These are phyloP conservation scores for Hyphodiscus sp. DNA, from an alignment of 2,329 filamentous ascomycete species.

Conservation along the genomic window DNA sequence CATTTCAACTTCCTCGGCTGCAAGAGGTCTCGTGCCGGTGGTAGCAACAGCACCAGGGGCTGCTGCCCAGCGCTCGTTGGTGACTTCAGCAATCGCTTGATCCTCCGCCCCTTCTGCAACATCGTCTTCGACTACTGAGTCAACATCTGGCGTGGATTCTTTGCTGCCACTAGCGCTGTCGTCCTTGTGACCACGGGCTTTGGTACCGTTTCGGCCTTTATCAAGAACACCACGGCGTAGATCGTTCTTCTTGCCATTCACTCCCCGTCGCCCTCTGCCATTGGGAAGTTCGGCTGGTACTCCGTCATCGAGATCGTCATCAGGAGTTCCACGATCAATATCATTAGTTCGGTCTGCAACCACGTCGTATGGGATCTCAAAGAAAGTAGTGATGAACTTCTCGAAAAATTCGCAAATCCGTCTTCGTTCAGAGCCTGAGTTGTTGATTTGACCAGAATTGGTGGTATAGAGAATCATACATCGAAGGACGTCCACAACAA, in stretches of 20 bases:
- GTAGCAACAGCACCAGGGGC: constrained; percentile 50
- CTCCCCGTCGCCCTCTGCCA: constrained; percentile 55
- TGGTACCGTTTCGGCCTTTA: constrained; percentile 63
- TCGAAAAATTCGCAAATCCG: constrained; percentile 71
- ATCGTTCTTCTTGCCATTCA: constrained; percentile 67
- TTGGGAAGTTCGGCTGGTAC: constrained; percentile 65
- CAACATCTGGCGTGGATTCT: constrained; percentile 79
- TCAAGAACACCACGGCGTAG: constrained; percentile 84
- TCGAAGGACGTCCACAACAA: constrained; percentile 56
- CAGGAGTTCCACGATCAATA: constrained; percentile 62
- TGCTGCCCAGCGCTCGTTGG: constrained; percentile 60
- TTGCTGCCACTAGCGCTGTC: constrained; percentile 78
- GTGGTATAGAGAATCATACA: constrained; percentile 60
- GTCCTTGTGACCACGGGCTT: constrained; percentile 67
- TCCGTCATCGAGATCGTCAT: constrained; percentile 63
- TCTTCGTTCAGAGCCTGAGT: constrained; percentile 63
- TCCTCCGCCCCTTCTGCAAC: constrained; percentile 57
- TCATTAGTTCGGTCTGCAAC: constrained; percentile 62
- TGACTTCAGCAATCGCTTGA: constrained; percentile 52
- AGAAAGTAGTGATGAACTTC: constrained; percentile 69
- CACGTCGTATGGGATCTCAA: constrained; percentile 64
- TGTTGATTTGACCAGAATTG: constrained; percentile 64
- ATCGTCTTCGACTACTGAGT: constrained; percentile 73
- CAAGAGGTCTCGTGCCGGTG: constrained; percentile 43
- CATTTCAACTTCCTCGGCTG: constrained; percentile 53